A percentile compares a stretch with the other conserved stretches of the same genome.
Evolutionary conservation across 768 basidiomycete genomes (phyloP).

Genomic region (Clitopilus passeckerianus): DNA sequence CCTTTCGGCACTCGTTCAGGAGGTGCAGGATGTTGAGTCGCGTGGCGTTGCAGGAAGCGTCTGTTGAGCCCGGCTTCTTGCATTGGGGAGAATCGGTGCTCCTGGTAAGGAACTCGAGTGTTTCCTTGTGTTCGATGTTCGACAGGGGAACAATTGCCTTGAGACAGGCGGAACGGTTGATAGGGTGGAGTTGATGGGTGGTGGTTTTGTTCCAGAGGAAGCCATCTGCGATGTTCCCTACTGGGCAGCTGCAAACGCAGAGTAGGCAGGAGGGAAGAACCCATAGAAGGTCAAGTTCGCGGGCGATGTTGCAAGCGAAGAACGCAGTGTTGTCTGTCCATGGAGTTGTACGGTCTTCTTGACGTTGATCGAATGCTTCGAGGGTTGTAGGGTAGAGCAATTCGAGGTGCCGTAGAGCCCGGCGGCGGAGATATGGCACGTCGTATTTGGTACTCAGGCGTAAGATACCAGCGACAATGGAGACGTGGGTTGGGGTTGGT

Average conservation of each 20-base stretch:
- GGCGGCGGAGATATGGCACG: constrained; percentile 25
- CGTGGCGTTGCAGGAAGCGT: neutral
- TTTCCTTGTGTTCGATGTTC: constrained; percentile 3
- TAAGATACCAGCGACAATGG: constrained; percentile 27
- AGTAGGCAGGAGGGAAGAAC: constrained; percentile 30
- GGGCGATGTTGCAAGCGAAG: constrained; percentile 25
- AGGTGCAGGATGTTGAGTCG: neutral
- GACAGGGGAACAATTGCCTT: constrained; percentile 3
- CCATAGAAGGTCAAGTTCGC: constrained; percentile 29
- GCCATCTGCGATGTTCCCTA: constrained; percentile 30
- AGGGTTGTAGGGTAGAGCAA: constrained; percentile 31
- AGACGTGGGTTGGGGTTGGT: constrained; percentile 22
- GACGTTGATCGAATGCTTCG: constrained; percentile 25
- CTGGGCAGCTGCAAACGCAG: constrained; percentile 30
- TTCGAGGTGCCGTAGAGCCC: constrained; percentile 28
- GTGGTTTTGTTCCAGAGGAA: constrained; percentile 20
- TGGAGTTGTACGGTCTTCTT: constrained; percentile 28
- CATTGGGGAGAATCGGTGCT: neutral
- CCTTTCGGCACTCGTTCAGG: neutral
- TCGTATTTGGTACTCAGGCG: constrained; percentile 35
- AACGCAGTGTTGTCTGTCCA: constrained; percentile 34
- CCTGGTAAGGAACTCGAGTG: constrained; percentile 4
- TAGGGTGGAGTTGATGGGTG: neutral
- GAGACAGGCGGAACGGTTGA: constrained; percentile 3
- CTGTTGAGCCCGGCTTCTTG: neutral